Evolutionary conservation across 2,329 filamentous ascomycete genomes (phyloP), one percentile per base, ranked within the genome.

Genomic region (Colletotrichum orbiculare): DNA sequence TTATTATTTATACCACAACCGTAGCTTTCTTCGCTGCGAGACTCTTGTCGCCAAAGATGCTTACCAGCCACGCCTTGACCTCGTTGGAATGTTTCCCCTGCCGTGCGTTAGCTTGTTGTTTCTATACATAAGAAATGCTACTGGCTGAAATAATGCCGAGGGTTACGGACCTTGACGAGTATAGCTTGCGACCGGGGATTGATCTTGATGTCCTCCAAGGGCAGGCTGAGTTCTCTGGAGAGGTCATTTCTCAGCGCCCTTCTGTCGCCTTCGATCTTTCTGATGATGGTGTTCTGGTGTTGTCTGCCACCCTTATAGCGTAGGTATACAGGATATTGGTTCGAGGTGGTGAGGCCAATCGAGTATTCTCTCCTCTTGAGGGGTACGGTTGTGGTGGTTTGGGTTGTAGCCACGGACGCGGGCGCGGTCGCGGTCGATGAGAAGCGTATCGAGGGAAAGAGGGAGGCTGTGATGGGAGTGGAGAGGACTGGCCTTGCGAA

Each of bases 271-370:
- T 93, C 88, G 54, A 95, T 85, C 78, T 92, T 94, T 76, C 93
- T 91, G 60, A 99, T 79, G 61, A 87, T 78, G 6, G 95, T 96
- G 72, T 91, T 79, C 71, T 89, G 87, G 73, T 89, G 83, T 69
- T 92, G 96, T 12, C 93, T 92, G 56, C 93, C 93, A 11, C 88
- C 84, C 92, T 94, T 69, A 79, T 82, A 69, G 88, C 83, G 13
- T 89, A 33, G 82, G 79, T 98, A 99, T 48, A 98, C 86, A 33
- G 93, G 89, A 3, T 96, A 81, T 69, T 93, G 88, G 52, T 88
- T 86, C 42, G 87, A 89, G 1, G 83, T 80, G 3, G 93, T 95
- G 67, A 93, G 90, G 55, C 83, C 82, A 69, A 98, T 85, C 71
- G 89, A 85, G 81, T 94, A 97, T 10, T 87, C 85, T 33, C 70